Evolutionary conservation across 176 grass and related monocot genomes (phyloP), one percentile per base, ranked within the genome.

Genomic region (Zoysia pacifica): DNA sequence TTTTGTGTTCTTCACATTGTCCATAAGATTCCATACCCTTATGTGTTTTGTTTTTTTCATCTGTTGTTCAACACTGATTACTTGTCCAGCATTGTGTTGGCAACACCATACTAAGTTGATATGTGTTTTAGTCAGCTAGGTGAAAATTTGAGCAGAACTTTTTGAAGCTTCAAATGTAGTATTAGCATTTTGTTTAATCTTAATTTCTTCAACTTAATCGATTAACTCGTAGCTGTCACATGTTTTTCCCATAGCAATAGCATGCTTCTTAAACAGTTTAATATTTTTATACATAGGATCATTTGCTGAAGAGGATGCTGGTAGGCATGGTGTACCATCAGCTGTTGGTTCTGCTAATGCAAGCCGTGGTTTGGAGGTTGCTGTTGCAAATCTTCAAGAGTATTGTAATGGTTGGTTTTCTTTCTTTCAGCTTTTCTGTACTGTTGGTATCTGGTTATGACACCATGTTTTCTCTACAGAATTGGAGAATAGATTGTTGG

Each of bases 341-440:
- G 86, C 84, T 46, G 89, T 97, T 14, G 92, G 96, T 86, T 93
- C 90, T 83, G 88, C 92, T 87, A 95, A 94, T 95, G 92, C 96
- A 75, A 99, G 92, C 71, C 89, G 96, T 87, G 96, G 96, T 80
- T 87, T 99, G 71, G 96, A 99, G 82, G 96, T 99, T 91, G 96
- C 96, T 66, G 96, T 95, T 83, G 90, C 96, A 75, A 99, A 99
- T 93, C 96, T 99, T 66, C 96, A 95, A 93, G 96, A 99, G 5
- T 99, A 99, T 70, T 99, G 96, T 83, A 99, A 99, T 61, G 96
- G 96, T 99, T 39, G 44, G 88, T 89, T 87, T 77, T 16, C 72
- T 80, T 72, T 20, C 69, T 65, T 54, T 70, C 46, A 73, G 52
- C 47, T 72, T 73, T 40, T 4, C 13, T 74, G 11, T 78, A 16